These are phyloP conservation scores for Beta corolliflora DNA, from an alignment of 179 eudicot genomes.

Conservation along the genomic window DNA sequence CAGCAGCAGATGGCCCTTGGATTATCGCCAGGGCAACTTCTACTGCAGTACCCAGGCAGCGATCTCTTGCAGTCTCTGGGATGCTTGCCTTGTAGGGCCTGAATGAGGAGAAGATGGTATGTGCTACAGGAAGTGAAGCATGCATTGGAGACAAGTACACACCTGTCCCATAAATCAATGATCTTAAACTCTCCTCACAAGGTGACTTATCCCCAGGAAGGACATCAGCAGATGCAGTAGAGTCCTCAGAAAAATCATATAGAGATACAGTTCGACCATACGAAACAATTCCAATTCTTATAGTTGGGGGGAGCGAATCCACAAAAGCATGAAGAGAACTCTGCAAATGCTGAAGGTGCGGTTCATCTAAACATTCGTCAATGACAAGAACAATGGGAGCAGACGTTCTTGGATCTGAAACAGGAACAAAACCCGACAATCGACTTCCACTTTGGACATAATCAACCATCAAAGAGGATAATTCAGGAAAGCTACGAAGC, in stretches of 20 bases:
- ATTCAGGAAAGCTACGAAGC: slow-evolving; percentile 71
- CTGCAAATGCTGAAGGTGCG: slow-evolving; percentile 86
- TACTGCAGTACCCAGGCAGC: slow-evolving; percentile 88
- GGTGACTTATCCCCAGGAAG: slow-evolving; percentile 79
- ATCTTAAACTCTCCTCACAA: slow-evolving; percentile 64
- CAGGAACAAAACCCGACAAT: slow-evolving; percentile 76
- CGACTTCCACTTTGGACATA: slow-evolving; percentile 66
- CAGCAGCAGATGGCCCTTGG: slow-evolving; percentile 84
- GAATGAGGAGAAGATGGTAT: slow-evolving; percentile 77
- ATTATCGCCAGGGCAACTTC: slow-evolving; percentile 82
- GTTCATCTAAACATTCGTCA: slow-evolving; percentile 84
- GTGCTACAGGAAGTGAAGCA: slow-evolving; percentile 85
- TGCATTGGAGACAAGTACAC: slow-evolving; percentile 79
- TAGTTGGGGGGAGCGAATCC: slow-evolving; percentile 81
- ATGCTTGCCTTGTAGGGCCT: slow-evolving; percentile 58
- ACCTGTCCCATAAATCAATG: slow-evolving; percentile 84
- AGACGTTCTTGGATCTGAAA: slow-evolving; percentile 75
- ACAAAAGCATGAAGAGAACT: slow-evolving; percentile 91
- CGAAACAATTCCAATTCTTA: slow-evolving; percentile 77
- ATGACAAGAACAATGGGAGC: slow-evolving; percentile 81
- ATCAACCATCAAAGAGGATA: slow-evolving; percentile 72
- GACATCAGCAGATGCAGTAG: slow-evolving; percentile 90
- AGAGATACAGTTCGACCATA: slow-evolving; percentile 88
- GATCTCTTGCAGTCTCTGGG: slow-evolving; percentile 84
- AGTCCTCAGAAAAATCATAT: slow-evolving; percentile 87